These are phyloP conservation scores for Panaeolus papilionaceus DNA, from an alignment of 768 basidiomycete species.

Conservation along the genomic window DNA sequence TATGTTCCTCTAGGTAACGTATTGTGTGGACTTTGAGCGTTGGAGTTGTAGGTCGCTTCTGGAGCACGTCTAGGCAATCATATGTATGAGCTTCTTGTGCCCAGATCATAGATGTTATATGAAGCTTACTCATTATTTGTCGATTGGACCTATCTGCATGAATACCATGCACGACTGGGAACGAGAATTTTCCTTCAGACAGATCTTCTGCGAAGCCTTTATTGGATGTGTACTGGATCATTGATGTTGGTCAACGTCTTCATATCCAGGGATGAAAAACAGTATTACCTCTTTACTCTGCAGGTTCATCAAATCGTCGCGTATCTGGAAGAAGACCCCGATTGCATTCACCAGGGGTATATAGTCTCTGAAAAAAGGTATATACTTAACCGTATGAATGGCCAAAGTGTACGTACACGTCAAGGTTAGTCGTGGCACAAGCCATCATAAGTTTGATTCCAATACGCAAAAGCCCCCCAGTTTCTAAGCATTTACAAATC, in stretches of 20 bases:
- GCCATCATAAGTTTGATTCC: slow-evolving; percentile 98
- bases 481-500: slow-evolving; percentile 61
- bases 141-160: slow-evolving; percentile 78
- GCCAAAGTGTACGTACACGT: slow-evolving; percentile 50
- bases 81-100: neutral
- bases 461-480: slow-evolving; percentile 90
- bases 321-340: slow-evolving; percentile 93
- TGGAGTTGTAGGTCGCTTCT: slow-evolving; percentile 83
- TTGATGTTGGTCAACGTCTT: neutral
- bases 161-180: slow-evolving; percentile 92
- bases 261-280: neutral
- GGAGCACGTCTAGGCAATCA: slow-evolving; percentile 74
- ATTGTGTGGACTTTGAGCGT: slow-evolving; percentile 85
- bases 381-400: neutral
- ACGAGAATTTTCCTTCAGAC: slow-evolving; percentile 97
- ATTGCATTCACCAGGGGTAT: slow-evolving; percentile 93
- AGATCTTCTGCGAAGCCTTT: slow-evolving; percentile 94
- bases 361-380: slow-evolving; percentile 65
- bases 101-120: neutral
- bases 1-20: slow-evolving; percentile 74
- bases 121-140: slow-evolving; percentile 79
- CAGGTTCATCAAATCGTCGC: slow-evolving; percentile 98
- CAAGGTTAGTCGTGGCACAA: slow-evolving; percentile 64
- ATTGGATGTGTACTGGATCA: slow-evolving; percentile 74
- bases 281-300: slow-evolving; percentile 79